These are phyloP conservation scores for Theobroma cacao DNA, from an alignment of 345 rosid genomes.

Conservation along the genomic window DNA sequence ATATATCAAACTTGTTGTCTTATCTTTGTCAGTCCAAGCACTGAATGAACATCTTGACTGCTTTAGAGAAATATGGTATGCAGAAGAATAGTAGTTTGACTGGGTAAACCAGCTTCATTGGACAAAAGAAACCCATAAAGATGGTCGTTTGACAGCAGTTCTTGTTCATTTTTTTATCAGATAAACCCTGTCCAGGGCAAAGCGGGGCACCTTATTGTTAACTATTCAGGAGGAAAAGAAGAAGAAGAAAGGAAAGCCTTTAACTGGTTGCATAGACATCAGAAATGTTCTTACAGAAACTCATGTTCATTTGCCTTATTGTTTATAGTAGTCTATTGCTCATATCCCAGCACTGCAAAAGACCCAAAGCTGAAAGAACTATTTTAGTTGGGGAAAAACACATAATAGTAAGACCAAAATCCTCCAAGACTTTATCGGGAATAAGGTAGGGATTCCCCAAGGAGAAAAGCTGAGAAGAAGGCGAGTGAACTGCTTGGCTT, in stretches of 20 bases:
- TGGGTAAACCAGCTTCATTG: background rate
- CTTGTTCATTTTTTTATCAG: background rate
- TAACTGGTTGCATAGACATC: background rate
- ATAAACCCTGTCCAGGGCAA: background rate
- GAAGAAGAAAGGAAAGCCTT: background rate
- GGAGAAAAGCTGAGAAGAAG: conserved; percentile 67
- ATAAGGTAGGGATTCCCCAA: conserved; percentile 40
- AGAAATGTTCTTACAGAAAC: background rate
- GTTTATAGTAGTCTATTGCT: background rate
- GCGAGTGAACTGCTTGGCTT: conserved; percentile 73
- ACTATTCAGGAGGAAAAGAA: background rate
- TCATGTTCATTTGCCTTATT: background rate
- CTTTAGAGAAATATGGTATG: background rate
- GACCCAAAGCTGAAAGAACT: background rate
- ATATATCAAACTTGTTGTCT: background rate
- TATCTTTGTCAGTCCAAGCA: background rate
- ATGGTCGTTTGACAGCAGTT: background rate
- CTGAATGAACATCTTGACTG: background rate
- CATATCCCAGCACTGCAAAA: background rate
- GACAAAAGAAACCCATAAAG: background rate
- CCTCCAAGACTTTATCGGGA: conserved; percentile 17
- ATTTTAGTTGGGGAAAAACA: background rate
- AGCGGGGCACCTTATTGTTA: background rate
- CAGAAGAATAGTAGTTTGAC: background rate
- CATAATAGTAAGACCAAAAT: background rate